These are phyloP conservation scores for Fremontodendron californicum DNA, from an alignment of 345 rosid genomes.

Conservation along the genomic window DNA sequence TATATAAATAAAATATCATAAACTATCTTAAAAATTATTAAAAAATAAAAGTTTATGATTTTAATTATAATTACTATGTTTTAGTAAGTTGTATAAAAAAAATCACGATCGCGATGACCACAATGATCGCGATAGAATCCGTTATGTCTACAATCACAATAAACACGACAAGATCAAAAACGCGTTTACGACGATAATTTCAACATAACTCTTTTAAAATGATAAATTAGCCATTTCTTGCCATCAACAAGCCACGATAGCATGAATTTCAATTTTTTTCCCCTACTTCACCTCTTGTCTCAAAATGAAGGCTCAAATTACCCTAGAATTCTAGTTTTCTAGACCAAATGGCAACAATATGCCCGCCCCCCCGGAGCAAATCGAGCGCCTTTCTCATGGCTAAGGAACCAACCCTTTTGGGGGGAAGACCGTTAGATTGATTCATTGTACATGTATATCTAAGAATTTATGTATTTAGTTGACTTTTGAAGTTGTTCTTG, in stretches of 20 bases:
- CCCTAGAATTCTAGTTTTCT: background rate
- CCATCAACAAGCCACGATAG: background rate
- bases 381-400: constrained; percentile 4
- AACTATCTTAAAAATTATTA: too few species aligned
- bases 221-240: background rate
- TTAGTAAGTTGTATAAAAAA: too few species aligned
- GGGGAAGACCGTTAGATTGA: background rate
- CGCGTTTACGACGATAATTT: too few species aligned
- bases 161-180: too few species aligned
- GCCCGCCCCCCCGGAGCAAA: background rate
- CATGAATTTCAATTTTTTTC: background rate
- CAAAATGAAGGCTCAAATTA: background rate
- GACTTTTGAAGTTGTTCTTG: background rate
- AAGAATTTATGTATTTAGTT: background rate
- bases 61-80: too few species aligned
- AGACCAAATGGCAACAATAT: background rate
- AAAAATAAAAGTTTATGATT: too few species aligned
- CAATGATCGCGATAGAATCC: too few species aligned
- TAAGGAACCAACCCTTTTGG: background rate
- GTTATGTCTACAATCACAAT: too few species aligned
- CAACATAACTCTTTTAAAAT: constrained; percentile 9
- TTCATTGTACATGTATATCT: background rate
- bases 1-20: too few species aligned
- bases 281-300: background rate
- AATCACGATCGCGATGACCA: too few species aligned